Evolutionary conservation across 352 stramenopile genomes (phyloP).

Genomic region (Globisporangium viniferum): DNA sequence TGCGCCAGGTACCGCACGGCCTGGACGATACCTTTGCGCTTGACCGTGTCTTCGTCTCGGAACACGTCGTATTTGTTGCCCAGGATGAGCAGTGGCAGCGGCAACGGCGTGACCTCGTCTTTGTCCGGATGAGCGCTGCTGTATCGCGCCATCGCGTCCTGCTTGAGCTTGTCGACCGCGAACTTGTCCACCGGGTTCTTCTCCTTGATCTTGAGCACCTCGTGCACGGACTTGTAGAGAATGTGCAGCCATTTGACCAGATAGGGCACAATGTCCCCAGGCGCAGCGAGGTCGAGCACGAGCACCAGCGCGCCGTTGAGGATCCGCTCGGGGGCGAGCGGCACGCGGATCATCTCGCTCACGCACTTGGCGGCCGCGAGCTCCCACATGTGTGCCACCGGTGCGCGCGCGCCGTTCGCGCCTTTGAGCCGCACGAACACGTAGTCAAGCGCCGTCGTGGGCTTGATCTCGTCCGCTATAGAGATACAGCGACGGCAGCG

Average conservation of each 20-base stretch:
- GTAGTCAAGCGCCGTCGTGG: slow-evolving; percentile 91
- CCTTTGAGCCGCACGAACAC: slow-evolving; percentile 79
- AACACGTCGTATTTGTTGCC: slow-evolving; percentile 91
- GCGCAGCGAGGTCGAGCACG: slow-evolving; percentile 78
- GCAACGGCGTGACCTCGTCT: slow-evolving; percentile 65
- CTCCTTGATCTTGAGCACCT: slow-evolving; percentile 60
- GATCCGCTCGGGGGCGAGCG: slow-evolving; percentile 72
- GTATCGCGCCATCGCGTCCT: slow-evolving; percentile 51
- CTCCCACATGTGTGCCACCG: slow-evolving; percentile 91
- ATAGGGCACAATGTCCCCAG: slow-evolving; percentile 73
- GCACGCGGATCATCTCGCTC: slow-evolving; percentile 82
- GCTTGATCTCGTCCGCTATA: slow-evolving; percentile 80
- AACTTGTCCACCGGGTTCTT: slow-evolving; percentile 67
- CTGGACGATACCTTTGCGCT: slow-evolving; percentile 80
- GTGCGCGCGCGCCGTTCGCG: slow-evolving; percentile 21
- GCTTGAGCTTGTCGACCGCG: slow-evolving; percentile 44
- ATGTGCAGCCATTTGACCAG: slow-evolving; percentile 78
- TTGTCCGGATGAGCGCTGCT: slow-evolving; percentile 65
- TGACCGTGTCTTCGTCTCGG: slow-evolving; percentile 80
- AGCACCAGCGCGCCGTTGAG: slow-evolving; percentile 75
- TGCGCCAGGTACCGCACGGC: slow-evolving; percentile 86
- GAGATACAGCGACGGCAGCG: background rate
- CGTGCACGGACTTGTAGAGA: slow-evolving; percentile 48
- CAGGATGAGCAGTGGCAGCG: slow-evolving; percentile 80
- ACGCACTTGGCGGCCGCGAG: slow-evolving; percentile 80